Evolutionary conservation across 75 land plant genomes (phyloP), one percentile per base, ranked within the genome.

Genomic region (Selaginella moellendorffii): DNA sequence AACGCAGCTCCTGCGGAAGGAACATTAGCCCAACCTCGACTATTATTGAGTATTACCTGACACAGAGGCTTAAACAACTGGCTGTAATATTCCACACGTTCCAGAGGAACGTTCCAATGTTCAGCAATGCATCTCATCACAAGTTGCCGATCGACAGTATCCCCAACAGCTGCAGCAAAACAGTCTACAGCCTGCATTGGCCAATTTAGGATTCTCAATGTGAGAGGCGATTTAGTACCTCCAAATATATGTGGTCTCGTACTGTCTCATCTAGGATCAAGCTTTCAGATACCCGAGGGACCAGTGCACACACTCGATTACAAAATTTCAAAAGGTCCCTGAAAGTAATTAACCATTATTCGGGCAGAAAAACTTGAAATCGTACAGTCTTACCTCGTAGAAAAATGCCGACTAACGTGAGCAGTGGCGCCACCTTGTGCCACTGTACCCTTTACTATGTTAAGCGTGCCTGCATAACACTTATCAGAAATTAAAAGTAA

Each of bases 261-360:
- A 58, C 66, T 28, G 65, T 31, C 63, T 60, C n/a, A n/a, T n/a
- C n/a, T n/a, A n/a, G 68, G 27, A 61, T 22, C 65, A 65, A 24
- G 0, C 68, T 62, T 25, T 21, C 30, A 36, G 73, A 68, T 52
- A 25, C 62, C 63, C 27, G 66, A 20, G 73, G 54, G 36, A 67
- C 74, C 30, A 79, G 29, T 65, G 63, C 75, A 21, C 71, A 18
- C 26, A 95, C 76, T 64, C 99, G 77, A 64, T 75, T 81, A 71
- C 99, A 90, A 84, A 81, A 86, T 66, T 95, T 95, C 20, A 95
- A 65, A 2, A 95, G 80, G 79, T 90, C 97, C 80, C 99, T 86
- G 73, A n/a, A n/a, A n/a, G n/a, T n/a, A n/a, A n/a, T n/a, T n/a
- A 36, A 36, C 5, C 46, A 36, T 36, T 36, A 36, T 14, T 5